phyloP scores from a whole-genome alignment of 108 stramenopile genomes.

The Nitzschia putrida region DNA sequence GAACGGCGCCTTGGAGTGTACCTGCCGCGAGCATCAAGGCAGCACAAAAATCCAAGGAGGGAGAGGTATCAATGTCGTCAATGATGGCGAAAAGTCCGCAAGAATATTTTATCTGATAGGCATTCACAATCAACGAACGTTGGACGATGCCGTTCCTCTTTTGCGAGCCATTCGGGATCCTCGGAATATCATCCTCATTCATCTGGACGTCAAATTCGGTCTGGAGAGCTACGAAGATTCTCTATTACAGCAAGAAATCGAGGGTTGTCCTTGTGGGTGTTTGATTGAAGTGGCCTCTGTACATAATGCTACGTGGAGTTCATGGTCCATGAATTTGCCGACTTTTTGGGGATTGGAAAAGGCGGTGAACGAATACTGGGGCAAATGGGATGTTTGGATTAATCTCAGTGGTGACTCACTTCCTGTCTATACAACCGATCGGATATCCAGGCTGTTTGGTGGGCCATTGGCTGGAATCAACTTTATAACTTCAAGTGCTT shows the following conservation, averaged over 20 bases:
- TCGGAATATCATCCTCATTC: slow-evolving; percentile 68
- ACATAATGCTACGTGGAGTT: slow-evolving; percentile 61
- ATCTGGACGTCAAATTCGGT: slow-evolving; percentile 72
- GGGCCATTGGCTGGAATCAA: slow-evolving; percentile 68
- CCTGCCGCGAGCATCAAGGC: background rate
- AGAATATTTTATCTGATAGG: slow-evolving; percentile 75
- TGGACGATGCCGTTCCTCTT: slow-evolving; percentile 64
- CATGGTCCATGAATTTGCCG: slow-evolving; percentile 89
- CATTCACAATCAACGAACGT: slow-evolving; percentile 80
- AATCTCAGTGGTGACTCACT: slow-evolving; percentile 83
- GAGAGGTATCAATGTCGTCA: background rate
- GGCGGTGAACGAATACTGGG: slow-evolving; percentile 35
- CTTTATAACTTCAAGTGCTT: slow-evolving; percentile 79
- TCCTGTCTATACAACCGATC: slow-evolving; percentile 64
- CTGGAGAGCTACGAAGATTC: slow-evolving; percentile 46
- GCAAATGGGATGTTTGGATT: slow-evolving; percentile 77
- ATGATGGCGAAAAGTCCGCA: slow-evolving; percentile 16
- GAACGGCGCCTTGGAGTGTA: slow-evolving; percentile 3
- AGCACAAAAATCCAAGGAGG: background rate
- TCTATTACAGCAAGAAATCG: slow-evolving; percentile 52
- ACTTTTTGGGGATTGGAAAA: slow-evolving; percentile 80
- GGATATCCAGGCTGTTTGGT: slow-evolving; percentile 58
- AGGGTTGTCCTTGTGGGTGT: slow-evolving; percentile 58
- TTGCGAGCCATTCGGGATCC: slow-evolving; percentile 72
- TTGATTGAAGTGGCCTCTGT: slow-evolving; percentile 43